Percentiles rank a stretch among this genome's conserved stretches.
These are phyloP conservation scores for Xylaria sp. DNA, from an alignment of 2,329 filamentous ascomycete species.

Conservation along the genomic window DNA sequence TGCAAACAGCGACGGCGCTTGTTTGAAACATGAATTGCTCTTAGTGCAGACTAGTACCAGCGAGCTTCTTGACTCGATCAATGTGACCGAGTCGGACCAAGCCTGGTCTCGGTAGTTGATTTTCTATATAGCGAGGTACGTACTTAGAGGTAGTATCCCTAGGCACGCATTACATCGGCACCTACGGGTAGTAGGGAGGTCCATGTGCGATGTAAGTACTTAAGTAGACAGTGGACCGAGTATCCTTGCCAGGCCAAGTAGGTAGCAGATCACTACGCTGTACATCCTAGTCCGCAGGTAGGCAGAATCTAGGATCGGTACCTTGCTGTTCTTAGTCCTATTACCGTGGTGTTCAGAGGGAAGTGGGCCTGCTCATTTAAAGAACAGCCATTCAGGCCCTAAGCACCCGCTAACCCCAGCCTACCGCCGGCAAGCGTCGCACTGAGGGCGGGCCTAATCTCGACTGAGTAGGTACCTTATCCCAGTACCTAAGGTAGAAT, in stretches of 20 bases:
- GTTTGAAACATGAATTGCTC: slow-evolving; percentile 15
- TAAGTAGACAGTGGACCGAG: too few species aligned
- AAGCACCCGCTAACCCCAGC: slow-evolving; percentile 11
- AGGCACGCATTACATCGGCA: background rate
- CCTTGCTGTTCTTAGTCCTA: slow-evolving; percentile 17
- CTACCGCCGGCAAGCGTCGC: slow-evolving; percentile 22
- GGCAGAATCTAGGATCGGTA: slow-evolving; percentile 25
- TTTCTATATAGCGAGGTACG: background rate
- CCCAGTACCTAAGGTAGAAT: slow-evolving; percentile 26
- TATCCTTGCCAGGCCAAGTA: too few species aligned
- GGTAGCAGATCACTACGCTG: too few species aligned
- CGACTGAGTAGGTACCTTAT: slow-evolving; percentile 23
- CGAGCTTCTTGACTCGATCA: slow-evolving; percentile 5
- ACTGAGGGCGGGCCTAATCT: slow-evolving; percentile 24
- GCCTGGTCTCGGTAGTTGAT: background rate
- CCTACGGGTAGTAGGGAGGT: background rate
- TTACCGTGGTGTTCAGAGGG: slow-evolving; percentile 4
- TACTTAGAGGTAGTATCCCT: background rate
- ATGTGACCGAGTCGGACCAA: background rate
- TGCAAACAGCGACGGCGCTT: background rate
- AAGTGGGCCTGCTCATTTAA: slow-evolving; percentile 27
- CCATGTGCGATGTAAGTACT: too few species aligned
- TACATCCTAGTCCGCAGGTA: too few species aligned
- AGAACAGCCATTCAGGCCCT: slow-evolving; percentile 15
- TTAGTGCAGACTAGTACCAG: slow-evolving; percentile 1